Percentiles rank a stretch among this genome's conserved stretches.
phyloP scores from a whole-genome alignment of 352 stramenopile species.

The Hyphochytrium catenoides region DNA sequence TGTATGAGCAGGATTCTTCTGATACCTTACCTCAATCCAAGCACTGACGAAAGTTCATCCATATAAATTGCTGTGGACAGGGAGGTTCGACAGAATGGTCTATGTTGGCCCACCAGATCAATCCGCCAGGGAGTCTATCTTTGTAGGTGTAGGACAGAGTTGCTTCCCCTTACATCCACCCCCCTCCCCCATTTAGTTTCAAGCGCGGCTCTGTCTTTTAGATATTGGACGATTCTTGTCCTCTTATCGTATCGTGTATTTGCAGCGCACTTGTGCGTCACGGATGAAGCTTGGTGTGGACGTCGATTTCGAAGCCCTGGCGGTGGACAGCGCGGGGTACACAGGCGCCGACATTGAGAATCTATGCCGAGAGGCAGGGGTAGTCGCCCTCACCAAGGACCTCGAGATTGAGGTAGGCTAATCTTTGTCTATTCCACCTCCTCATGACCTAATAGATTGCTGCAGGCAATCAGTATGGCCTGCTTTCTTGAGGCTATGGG shows the following conservation, averaged over 20 bases:
- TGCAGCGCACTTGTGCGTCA: not conserved
- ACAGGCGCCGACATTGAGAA: not conserved
- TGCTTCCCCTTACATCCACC: conserved; percentile 40
- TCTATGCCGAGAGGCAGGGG: too few species aligned
- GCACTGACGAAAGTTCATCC: conserved; percentile 31
- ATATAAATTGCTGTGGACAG: conserved; percentile 23
- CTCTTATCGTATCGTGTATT: conserved; percentile 3
- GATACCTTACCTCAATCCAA: conserved; percentile 25
- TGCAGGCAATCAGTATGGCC: too few species aligned
- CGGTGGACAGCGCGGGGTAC: conserved; percentile 15
- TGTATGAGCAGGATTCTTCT: conserved; percentile 54
- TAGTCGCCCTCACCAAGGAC: too few species aligned
- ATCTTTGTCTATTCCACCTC: too few species aligned
- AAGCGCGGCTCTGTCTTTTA: conserved; percentile 30
- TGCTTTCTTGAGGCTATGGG: too few species aligned
- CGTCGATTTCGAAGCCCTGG: conserved; percentile 19
- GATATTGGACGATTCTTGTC: conserved; percentile 10
- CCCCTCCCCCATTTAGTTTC: conserved; percentile 35
- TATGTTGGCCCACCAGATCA: too few species aligned
- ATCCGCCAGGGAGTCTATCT: conserved; percentile 1
- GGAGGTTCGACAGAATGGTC: too few species aligned
- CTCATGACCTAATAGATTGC: too few species aligned
- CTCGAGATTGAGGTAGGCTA: too few species aligned
- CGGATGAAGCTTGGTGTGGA: conserved; percentile 14
- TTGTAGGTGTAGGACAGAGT: conserved; percentile 12